Percentiles rank a stretch among this genome's conserved stretches.
Conservation (phyloP, 2,329 filamentous ascomycete species). For the Alternaria viburni region DNA sequence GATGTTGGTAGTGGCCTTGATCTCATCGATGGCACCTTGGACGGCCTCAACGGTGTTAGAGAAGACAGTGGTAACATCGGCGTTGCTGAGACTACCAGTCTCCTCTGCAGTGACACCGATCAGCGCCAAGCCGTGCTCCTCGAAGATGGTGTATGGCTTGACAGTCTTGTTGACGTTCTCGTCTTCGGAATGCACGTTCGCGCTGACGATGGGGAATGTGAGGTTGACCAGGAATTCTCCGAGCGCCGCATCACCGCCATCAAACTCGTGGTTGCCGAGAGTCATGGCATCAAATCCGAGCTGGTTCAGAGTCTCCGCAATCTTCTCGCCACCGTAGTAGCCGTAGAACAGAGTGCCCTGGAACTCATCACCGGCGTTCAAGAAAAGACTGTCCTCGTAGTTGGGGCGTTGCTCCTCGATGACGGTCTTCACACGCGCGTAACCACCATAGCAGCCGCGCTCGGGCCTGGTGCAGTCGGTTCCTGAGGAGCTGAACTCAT, state of each 20-base stretch:
- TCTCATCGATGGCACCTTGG: slow-evolving; percentile 67
- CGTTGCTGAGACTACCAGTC: slow-evolving; percentile 64
- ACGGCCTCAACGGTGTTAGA: slow-evolving; percentile 64
- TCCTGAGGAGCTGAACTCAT: slow-evolving; percentile 66
- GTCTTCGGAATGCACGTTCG: slow-evolving; percentile 68
- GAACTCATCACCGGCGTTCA: slow-evolving; percentile 74
- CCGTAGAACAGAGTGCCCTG: slow-evolving; percentile 72
- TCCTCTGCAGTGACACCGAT: slow-evolving; percentile 70
- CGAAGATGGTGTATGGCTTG: slow-evolving; percentile 70
- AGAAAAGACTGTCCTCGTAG: slow-evolving; percentile 66
- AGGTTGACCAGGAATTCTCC: slow-evolving; percentile 68
- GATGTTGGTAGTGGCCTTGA: slow-evolving; percentile 66
- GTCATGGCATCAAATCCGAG: slow-evolving; percentile 73
- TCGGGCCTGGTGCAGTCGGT: slow-evolving; percentile 65
- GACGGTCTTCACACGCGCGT: slow-evolving; percentile 67
- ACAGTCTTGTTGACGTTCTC: slow-evolving; percentile 66
- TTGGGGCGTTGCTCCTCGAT: slow-evolving; percentile 63
- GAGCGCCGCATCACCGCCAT: slow-evolving; percentile 67
- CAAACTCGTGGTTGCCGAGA: slow-evolving; percentile 58
- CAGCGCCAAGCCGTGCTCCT: slow-evolving; percentile 65
- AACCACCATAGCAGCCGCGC: slow-evolving; percentile 68
- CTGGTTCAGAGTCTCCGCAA: slow-evolving; percentile 69
- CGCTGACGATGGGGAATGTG: slow-evolving; percentile 69
- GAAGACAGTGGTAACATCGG: slow-evolving; percentile 65
- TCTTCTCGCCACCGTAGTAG: slow-evolving; percentile 72